Evolutionary conservation across 768 basidiomycete species (phyloP).

Genomic region (Austroboletus eburneus): DNA sequence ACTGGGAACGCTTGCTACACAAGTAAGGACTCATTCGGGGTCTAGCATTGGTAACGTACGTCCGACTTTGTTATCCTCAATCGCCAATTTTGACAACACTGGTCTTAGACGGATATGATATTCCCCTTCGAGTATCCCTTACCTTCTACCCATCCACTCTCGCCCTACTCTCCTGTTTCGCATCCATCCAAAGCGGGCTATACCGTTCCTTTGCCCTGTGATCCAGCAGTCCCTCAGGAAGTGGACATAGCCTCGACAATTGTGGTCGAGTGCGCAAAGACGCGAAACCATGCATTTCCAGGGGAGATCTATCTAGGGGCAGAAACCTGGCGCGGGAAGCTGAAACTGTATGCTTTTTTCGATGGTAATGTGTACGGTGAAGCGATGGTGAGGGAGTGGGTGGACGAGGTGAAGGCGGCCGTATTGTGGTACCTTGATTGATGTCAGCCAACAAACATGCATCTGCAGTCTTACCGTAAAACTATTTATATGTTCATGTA

Average conservation of each 20-base stretch:
- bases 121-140: conserved; percentile 36
- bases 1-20: too few species aligned
- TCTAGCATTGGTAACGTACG: conserved; percentile 30
- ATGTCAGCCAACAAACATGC: too few species aligned
- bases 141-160: conserved; percentile 19
- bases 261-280: conserved; percentile 1
- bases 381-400: conserved; percentile 41
- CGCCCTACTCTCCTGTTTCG: conserved; percentile 15
- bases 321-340: conserved; percentile 26
- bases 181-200: conserved; percentile 16
- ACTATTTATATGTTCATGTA: too few species aligned
- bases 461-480: too few species aligned
- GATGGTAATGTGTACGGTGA: conserved; percentile 47
- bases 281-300: conserved; percentile 40
- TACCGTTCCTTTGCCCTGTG: neutral
- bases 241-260: conserved; percentile 10
- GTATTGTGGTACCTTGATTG: conserved; percentile 32
- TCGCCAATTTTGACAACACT: too few species aligned
- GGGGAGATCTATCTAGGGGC: conserved; percentile 44
- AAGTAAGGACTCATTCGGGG: too few species aligned
- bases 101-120: conserved; percentile 32
- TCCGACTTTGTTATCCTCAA: neutral
- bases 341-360: conserved; percentile 34
- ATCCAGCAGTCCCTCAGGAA: too few species aligned
- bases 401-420: conserved; percentile 40